Conservation (phyloP, 1,284 basidiomycete genomes). For the Termitomyces sp. region DNA sequence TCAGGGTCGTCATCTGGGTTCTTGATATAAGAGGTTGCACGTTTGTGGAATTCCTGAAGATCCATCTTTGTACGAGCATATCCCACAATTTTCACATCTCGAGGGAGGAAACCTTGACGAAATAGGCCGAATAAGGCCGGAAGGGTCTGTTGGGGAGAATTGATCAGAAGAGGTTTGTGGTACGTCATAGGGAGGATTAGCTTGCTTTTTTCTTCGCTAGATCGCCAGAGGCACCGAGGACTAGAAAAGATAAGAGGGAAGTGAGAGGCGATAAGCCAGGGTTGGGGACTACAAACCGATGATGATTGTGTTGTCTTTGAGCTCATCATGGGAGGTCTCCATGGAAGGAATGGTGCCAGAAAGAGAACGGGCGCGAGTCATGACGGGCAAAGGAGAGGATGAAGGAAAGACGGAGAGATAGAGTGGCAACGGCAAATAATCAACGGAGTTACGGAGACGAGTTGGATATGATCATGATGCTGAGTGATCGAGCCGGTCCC, state of each 20-base stretch:
- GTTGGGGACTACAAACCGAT: conserved; percentile 52
- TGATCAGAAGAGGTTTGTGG: conserved; percentile 4
- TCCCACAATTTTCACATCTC: conserved; percentile 83
- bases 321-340: conserved; percentile 65
- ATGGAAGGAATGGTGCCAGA: conserved; percentile 84
- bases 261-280: conserved; percentile 16
- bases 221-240: conserved; percentile 96
- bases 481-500: conserved; percentile 14
- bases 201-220: conserved; percentile 97
- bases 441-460: neutral
- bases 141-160: conserved; percentile 62
- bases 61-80: conserved; percentile 97
- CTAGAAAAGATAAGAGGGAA: conserved; percentile 36
- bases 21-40: conserved; percentile 82
- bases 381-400: conserved; percentile 22
- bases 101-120: conserved; percentile 75
- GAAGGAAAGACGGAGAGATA: conserved; percentile 10
- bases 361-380: conserved; percentile 50
- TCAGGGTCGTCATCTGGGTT: conserved; percentile 58
- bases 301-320: conserved; percentile 85
- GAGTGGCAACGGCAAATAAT: conserved; percentile 8
- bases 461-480: no score
- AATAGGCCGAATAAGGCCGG: conserved; percentile 90
- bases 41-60: conserved; percentile 78
- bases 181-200: neutral